Percentiles rank a stretch among this genome's conserved stretches.
Evolutionary conservation across 495 filamentous ascomycete species (phyloP).

Genomic region (Neurospora sp.): DNA sequence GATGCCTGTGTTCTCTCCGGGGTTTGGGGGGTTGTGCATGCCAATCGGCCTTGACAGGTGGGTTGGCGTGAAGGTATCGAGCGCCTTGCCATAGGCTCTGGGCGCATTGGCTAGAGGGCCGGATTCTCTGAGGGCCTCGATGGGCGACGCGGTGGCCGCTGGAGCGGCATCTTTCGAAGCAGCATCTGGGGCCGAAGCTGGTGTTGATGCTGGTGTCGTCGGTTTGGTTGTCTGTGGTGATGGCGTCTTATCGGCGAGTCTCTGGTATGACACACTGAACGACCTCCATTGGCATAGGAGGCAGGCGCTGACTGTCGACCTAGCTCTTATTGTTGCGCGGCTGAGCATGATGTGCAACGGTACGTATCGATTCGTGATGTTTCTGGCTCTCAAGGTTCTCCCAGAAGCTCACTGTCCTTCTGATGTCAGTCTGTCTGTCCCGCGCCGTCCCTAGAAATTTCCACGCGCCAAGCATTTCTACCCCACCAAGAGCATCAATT

Average conservation of each 20-base stretch:
- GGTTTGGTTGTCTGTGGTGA: conserved; percentile 2
- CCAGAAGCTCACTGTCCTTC: not conserved
- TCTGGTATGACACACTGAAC: conserved; percentile 34
- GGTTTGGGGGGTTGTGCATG: conserved; percentile 54
- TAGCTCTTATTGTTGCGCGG: conserved; percentile 6
- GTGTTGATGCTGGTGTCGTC: conserved; percentile 3
- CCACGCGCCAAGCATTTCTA: conserved; percentile 7
- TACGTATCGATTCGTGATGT: not conserved
- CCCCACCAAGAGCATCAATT: not conserved
- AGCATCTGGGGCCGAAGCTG: not conserved
- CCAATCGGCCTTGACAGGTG: conserved; percentile 74
- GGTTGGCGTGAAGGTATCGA: conserved; percentile 54
- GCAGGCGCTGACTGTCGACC: conserved; percentile 17
- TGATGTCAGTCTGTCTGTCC: not conserved
- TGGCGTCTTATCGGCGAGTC: conserved; percentile 24
- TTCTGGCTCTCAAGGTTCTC: not conserved
- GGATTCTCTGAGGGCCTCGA: conserved; percentile 1
- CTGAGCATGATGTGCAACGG: conserved; percentile 15
- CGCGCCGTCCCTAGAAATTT: conserved; percentile 17
- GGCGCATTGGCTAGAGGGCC: conserved; percentile 41
- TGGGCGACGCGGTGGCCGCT: not conserved
- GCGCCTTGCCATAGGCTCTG: conserved; percentile 42
- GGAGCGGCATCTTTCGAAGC: conserved; percentile 1
- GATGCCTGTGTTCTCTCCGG: conserved; percentile 71
- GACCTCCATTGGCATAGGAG: conserved; percentile 39